A percentile compares a stretch with the other conserved stretches of the same genome.
Conservation (phyloP, 768 basidiomycete genomes). For the Tylopilus intermedius region DNA sequence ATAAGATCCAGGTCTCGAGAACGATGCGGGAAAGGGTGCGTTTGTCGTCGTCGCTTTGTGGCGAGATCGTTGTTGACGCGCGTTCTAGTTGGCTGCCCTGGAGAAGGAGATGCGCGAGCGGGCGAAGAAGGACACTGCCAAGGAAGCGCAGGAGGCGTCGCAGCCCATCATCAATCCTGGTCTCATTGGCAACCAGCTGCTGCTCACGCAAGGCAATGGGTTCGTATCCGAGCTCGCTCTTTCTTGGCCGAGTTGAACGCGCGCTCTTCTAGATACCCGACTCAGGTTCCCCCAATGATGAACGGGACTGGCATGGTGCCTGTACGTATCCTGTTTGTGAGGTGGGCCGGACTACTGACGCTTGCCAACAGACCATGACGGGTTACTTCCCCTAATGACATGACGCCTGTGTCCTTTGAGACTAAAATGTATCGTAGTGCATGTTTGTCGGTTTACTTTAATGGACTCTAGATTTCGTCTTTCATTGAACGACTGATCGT, state of each 20-base stretch:
- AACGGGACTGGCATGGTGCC: slow-evolving; percentile 57
- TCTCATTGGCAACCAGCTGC: slow-evolving; percentile 40
- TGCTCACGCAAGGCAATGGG: slow-evolving; percentile 75
- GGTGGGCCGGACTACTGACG: slow-evolving; percentile 6
- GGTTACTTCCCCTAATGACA: slow-evolving; percentile 41
- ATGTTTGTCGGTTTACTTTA: slow-evolving; percentile 22
- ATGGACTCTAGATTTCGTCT: slow-evolving; percentile 16
- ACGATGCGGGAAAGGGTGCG: slow-evolving; percentile 68
- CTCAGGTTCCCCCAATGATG: slow-evolving; percentile 55
- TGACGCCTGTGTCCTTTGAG: slow-evolving; percentile 2
- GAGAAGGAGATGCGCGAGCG: slow-evolving; percentile 90
- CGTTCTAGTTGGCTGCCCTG: slow-evolving; percentile 57
- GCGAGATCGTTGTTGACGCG: too few species aligned
- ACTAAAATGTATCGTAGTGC: slow-evolving; percentile 25
- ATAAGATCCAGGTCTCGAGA: slow-evolving; percentile 83
- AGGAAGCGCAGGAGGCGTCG: slow-evolving; percentile 85
- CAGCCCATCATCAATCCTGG: slow-evolving; percentile 87
- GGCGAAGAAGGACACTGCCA: slow-evolving; percentile 78
- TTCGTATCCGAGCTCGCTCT: slow-evolving; percentile 19
- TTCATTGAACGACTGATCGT: slow-evolving; percentile 1
- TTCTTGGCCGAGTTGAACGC: slow-evolving; percentile 1
- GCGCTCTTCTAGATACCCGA: slow-evolving; percentile 43
- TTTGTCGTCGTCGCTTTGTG: neutral
- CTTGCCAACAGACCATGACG: slow-evolving; percentile 49
- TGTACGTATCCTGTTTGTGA: slow-evolving; percentile 36